Evolutionary conservation across 305 asterid species (phyloP), one percentile per base, ranked within the genome.

Genomic region (Fraxinus ornus): DNA sequence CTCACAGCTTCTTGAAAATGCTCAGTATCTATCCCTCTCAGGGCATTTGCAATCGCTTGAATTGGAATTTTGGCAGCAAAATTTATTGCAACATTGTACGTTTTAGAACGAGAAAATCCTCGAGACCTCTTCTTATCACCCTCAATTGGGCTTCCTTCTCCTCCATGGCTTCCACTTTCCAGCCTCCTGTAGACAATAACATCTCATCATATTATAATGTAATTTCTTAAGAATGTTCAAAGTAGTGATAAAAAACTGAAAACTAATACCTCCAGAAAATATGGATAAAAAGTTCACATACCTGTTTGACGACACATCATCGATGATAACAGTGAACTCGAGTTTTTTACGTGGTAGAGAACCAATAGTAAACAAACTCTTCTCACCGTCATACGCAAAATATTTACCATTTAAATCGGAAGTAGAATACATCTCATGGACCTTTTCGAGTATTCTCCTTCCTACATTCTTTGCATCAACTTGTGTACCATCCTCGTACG

Each of bases 381-480:
- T 91, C 82, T 92, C 95, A 4, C 97, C 97, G 81, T 94, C 97
- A 77, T 93, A 93, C 0, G 97, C 98, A 64, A 93, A 91, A 10
- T 84, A 83, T 17, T 90, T 91, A 0, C 90, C 88, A 33, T 79
- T 86, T 4, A 93, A 84, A 86, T 94, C 97, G 2, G 84, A 2
- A 8, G 30, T 49, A 8, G 30, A 57, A 81, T 94, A 94, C 0
- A 93, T 91, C 4, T 88, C 89, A 1, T 89, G 87, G 5, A 94
- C 87, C 80, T 87, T 88, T 1, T 93, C 92, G 0, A 94, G 78
- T 8, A 94, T 73, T 71, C 28, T 91, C 49, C 98, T 85, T 9
- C 97, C 97, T 3, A 90, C 49, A 1, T 96, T 96, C 73, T 94
- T 94, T 0, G 91, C 93, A 17, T 94, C 98, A 7, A 85, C 91